Conservation (phyloP, 2,329 filamentous ascomycete species). For the Fusarium sp. region DNA sequence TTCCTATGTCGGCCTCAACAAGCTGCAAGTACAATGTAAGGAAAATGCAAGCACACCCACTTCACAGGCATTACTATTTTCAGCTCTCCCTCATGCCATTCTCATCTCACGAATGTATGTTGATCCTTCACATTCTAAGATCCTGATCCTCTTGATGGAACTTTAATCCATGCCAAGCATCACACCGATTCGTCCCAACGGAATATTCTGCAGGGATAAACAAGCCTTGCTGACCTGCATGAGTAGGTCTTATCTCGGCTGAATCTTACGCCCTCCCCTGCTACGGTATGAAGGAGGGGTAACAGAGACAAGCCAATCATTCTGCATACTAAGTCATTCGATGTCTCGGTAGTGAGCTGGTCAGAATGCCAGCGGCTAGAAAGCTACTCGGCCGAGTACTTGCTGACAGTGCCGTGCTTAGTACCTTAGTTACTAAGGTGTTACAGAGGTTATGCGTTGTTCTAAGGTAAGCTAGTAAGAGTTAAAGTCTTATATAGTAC, state of each 20-base stretch:
- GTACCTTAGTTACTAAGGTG: no score
- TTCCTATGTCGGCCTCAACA: neutral
- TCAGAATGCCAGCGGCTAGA: neutral
- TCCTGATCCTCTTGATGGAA: neutral
- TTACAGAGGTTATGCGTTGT: no score
- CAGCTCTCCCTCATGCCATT: neutral
- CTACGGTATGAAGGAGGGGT: neutral
- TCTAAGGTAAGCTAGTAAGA: fast-evolving
- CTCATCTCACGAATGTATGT: neutral
- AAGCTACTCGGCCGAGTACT: neutral
- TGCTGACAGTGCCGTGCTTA: neutral
- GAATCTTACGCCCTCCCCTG: neutral
- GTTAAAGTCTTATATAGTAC: no score
- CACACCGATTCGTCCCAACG: neutral
- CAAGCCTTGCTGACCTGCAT: neutral
- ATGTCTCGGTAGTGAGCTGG: neutral
- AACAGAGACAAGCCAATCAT: neutral
- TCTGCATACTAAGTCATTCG: neutral
- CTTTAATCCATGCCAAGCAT: no score
- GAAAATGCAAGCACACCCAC: no score
- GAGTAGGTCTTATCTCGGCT: neutral
- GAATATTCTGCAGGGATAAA: neutral
- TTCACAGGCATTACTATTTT: neutral
- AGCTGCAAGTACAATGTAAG: neutral
- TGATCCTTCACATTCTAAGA: neutral